Conservation (phyloP, 805 yeast species). For the Candida tibetensis region DNA sequence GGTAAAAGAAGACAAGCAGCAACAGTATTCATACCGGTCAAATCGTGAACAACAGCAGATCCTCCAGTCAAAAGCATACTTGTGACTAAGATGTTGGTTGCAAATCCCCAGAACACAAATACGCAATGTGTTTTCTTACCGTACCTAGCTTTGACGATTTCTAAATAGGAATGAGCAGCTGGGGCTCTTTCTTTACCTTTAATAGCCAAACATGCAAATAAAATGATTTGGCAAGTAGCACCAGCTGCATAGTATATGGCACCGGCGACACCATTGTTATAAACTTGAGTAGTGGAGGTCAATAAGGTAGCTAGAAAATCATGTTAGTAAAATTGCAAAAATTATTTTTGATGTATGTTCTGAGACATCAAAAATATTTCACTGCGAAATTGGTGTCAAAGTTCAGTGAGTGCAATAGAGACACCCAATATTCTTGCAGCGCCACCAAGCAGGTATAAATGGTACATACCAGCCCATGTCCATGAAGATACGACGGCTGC, state of each 20-base stretch:
- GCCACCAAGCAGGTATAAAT: not conserved
- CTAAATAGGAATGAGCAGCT: slow-evolving; percentile 86
- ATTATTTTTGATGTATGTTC: too few relatives aligned
- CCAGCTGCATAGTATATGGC: slow-evolving; percentile 88
- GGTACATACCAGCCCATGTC: slow-evolving; percentile 58
- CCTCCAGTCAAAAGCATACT: slow-evolving; percentile 93
- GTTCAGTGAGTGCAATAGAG: too few relatives aligned
- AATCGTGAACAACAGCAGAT: slow-evolving; percentile 72
- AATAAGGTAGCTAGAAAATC: slow-evolving; percentile 48
- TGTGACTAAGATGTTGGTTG: slow-evolving; percentile 85
- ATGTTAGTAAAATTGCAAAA: not conserved
- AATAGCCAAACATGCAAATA: slow-evolving; percentile 84
- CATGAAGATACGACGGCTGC: slow-evolving; percentile 92
- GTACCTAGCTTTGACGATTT: slow-evolving; percentile 76
- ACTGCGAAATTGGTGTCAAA: too few relatives aligned
- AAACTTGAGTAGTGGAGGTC: slow-evolving; percentile 75
- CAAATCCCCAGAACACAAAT: slow-evolving; percentile 75
- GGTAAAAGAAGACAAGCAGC: slow-evolving; percentile 86
- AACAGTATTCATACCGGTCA: slow-evolving; percentile 79
- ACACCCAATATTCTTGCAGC: not conserved
- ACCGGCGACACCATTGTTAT: slow-evolving; percentile 72
- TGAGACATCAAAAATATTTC: too few relatives aligned
- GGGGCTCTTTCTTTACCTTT: slow-evolving; percentile 89
- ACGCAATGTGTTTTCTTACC: slow-evolving; percentile 72
- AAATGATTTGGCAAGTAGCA: slow-evolving; percentile 82